These are phyloP conservation scores for Stenogyne calaminthoides DNA, from an alignment of 305 asterid genomes.

Conservation along the genomic window DNA sequence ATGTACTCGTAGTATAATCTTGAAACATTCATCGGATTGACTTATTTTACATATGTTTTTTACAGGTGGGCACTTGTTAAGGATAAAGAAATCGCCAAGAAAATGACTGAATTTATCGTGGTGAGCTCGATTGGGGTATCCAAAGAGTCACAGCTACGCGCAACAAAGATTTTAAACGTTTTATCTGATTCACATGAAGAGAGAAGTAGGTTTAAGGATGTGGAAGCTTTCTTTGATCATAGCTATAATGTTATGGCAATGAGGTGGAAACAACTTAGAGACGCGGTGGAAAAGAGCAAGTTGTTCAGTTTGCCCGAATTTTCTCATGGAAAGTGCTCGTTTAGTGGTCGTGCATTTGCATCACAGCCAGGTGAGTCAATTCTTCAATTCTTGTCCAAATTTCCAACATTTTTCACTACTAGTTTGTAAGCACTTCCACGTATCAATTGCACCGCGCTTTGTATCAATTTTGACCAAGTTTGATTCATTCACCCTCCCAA, in stretches of 20 bases:
- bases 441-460: no score
- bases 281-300: constrained; percentile 49
- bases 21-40: background rate
- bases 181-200: constrained; percentile 55
- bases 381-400: background rate
- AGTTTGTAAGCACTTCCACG: no score
- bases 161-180: constrained; percentile 72
- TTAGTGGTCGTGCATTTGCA: constrained; percentile 53
- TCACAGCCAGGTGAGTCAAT: constrained; percentile 65
- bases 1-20: no score
- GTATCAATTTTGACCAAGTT: no score
- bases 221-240: constrained; percentile 60
- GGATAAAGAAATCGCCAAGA: constrained; percentile 68
- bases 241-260: constrained; percentile 50
- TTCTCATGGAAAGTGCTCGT: constrained; percentile 53
- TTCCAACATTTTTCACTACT: background rate
- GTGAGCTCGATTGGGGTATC: constrained; percentile 85
- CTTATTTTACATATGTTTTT: background rate
- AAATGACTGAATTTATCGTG: constrained; percentile 75
- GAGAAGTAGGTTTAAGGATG: constrained; percentile 31
- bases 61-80: constrained; percentile 92
- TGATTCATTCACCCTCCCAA: no score
- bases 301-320: constrained; percentile 69
- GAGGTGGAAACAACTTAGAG: constrained; percentile 77
- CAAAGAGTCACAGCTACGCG: constrained; percentile 85